Conservation (phyloP, 257 asterid genomes). For the Solanum pimpinellifolium region DNA sequence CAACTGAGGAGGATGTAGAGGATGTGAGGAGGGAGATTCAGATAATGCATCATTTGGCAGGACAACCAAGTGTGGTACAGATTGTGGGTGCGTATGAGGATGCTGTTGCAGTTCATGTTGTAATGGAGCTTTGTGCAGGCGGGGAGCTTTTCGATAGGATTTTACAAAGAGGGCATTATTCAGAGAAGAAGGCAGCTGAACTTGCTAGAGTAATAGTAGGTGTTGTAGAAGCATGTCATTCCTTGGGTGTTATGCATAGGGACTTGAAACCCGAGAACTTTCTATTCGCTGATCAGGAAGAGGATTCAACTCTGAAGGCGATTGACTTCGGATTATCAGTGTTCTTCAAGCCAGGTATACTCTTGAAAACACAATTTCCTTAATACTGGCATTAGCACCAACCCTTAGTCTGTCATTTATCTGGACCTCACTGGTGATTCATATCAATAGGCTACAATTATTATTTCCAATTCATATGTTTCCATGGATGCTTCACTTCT, state of each 20-base stretch:
- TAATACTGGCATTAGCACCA: neutral
- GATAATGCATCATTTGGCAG: constrained; percentile 87
- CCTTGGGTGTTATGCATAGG: constrained; percentile 86
- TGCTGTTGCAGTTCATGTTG: constrained; percentile 67
- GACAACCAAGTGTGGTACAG: constrained; percentile 50
- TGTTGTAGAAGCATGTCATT: constrained; percentile 73
- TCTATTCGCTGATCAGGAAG: constrained; percentile 47
- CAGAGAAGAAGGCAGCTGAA: constrained; percentile 87
- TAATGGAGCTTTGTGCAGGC: constrained; percentile 81
- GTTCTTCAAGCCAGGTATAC: constrained; percentile 82
- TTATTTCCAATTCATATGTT: neutral
- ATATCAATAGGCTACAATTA: neutral
- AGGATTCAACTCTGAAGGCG: constrained; percentile 59
- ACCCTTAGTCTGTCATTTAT: neutral
- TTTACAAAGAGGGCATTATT: constrained; percentile 68
- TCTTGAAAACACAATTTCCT: neutral
- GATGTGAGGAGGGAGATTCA: constrained; percentile 87
- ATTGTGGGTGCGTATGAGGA: constrained; percentile 81
- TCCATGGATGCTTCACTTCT: neutral
- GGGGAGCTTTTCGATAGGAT: constrained; percentile 93
- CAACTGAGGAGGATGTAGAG: constrained; percentile 63
- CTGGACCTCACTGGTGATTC: neutral
- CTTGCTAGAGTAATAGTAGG: constrained; percentile 75
- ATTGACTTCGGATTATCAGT: constrained; percentile 79
- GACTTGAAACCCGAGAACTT: constrained; percentile 91